phyloP scores from a whole-genome alignment of 768 basidiomycete genomes.

The Infundibulicybe gibba region DNA sequence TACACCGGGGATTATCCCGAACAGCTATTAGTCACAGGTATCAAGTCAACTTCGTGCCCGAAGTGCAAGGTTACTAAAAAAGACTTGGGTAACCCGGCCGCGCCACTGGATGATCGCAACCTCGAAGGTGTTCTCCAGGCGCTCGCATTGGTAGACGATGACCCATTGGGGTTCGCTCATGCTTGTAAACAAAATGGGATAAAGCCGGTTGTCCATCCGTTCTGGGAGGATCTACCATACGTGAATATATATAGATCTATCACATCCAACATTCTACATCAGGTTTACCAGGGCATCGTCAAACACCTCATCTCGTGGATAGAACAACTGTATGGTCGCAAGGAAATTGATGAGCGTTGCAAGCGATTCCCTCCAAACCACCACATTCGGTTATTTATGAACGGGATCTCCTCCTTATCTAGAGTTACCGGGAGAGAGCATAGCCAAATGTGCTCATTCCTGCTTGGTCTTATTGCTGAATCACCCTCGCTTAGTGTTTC shows the following conservation, averaged over 20 bases:
- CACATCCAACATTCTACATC: constrained; percentile 37
- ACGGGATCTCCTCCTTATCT: constrained; percentile 27
- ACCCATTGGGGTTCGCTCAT: constrained; percentile 7
- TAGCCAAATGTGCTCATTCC: not conserved
- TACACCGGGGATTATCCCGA: constrained; percentile 41
- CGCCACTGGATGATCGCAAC: constrained; percentile 4
- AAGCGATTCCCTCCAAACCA: constrained; percentile 15
- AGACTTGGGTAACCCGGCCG: constrained; percentile 14
- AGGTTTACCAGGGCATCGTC: constrained; percentile 37
- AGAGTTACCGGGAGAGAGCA: not conserved
- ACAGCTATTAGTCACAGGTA: constrained; percentile 31
- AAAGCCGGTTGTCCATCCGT: constrained; percentile 22
- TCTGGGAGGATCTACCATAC: constrained; percentile 29
- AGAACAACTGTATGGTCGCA: constrained; percentile 6
- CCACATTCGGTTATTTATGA: constrained; percentile 24
- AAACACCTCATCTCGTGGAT: constrained; percentile 31
- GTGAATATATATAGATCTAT: constrained; percentile 26
- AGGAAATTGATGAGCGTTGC: constrained; percentile 27
- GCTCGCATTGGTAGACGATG: constrained; percentile 20
- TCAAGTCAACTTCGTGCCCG: constrained; percentile 24
- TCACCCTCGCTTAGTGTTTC: not conserved
- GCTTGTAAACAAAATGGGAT: constrained; percentile 15
- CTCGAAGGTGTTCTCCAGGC: constrained; percentile 13
- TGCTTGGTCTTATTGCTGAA: not conserved
- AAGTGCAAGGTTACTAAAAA: constrained; percentile 12